Evolutionary conservation across 768 basidiomycete species (phyloP), one percentile per base, ranked within the genome.

Genomic region (Tulasnella sp.): DNA sequence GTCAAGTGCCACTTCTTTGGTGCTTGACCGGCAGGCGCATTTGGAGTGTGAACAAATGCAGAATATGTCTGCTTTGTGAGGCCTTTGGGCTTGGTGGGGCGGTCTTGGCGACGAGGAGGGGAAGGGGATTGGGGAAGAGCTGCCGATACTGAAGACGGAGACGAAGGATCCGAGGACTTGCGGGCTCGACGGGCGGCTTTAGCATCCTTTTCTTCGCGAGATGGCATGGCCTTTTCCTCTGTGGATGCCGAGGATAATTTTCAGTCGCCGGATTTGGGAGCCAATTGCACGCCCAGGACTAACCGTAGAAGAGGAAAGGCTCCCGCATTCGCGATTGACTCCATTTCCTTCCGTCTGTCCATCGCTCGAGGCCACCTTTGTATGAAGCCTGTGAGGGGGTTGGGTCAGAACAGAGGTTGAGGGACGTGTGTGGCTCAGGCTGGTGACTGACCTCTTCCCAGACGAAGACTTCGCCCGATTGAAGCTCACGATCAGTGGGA

Each of bases 41-140:
- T 91, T 52, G 90, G 91, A 80, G 91, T 86, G 83, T 91, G 88
- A 71, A 93, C 92, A 52, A 91, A 89, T 39, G 93, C 93, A 10
- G 93, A 94, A 83, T 94, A 94, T 0, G 93, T 94, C 84, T 94
- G 93, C 86, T 94, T 94, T 62, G 93, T 94, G 75, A 94, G 87
- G n/a, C 93, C 93, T 81, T 92, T 90, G 21, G 90, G 91, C 82
- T 94, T 93, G 48, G 92, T 90, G 16, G 93, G 93, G 10, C 93
- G 87, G 83, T 94, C 92, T 84, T 93, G 93, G 81, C 93, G 88
- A 83, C 92, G 88, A 34, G 62, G 62, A 21, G 91, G 87, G 74
- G 91, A 89, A 21, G 79, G 74, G 14, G 74, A 75, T 21, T 74
- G 79, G 10, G 72, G 80, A 74, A 58, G 46, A 39, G 27, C 31